A percentile compares a stretch with the other conserved stretches of the same genome.
These are phyloP conservation scores for Dioszegia aurantiaca DNA, from an alignment of 768 basidiomycete species.

Conservation along the genomic window DNA sequence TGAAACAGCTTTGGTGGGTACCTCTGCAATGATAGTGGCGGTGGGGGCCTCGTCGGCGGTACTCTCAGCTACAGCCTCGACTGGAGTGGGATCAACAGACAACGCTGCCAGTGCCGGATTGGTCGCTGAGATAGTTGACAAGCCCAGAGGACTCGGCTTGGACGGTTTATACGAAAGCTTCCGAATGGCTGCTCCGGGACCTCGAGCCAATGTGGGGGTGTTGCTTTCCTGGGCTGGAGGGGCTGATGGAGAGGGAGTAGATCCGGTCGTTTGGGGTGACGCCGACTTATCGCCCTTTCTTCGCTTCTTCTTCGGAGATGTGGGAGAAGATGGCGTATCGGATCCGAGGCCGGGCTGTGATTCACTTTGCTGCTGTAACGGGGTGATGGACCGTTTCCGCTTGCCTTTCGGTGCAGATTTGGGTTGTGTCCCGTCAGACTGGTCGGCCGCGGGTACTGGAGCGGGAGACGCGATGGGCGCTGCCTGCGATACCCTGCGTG, in stretches of 20 bases:
- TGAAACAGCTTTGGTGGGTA: too few species aligned
- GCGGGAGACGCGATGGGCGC: too few species aligned
- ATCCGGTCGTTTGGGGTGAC: too few species aligned
- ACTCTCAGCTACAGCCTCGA: too few species aligned
- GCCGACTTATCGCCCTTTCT: too few species aligned
- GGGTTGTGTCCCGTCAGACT: not conserved
- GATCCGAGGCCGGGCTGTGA: not conserved
- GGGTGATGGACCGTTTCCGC: constrained; percentile 1
- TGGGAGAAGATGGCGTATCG: not conserved
- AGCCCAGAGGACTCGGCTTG: constrained; percentile 11
- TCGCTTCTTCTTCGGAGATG: not conserved
- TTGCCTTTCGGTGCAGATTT: not conserved
- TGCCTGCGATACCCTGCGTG: too few species aligned
- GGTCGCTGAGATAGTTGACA: not conserved
- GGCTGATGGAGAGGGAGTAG: not conserved
- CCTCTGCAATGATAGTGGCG: too few species aligned
- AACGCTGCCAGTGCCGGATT: not conserved
- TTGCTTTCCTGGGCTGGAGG: not conserved
- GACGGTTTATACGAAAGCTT: not conserved
- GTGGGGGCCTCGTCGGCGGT: too few species aligned
- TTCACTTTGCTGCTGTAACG: not conserved
- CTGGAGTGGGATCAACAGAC: not conserved
- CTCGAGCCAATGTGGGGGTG: not conserved
- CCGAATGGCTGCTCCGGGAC: not conserved
- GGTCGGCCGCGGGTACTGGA: not conserved